These are phyloP conservation scores for Komagataella kurtzmanii DNA, from an alignment of 805 yeast genomes.

Conservation along the genomic window DNA sequence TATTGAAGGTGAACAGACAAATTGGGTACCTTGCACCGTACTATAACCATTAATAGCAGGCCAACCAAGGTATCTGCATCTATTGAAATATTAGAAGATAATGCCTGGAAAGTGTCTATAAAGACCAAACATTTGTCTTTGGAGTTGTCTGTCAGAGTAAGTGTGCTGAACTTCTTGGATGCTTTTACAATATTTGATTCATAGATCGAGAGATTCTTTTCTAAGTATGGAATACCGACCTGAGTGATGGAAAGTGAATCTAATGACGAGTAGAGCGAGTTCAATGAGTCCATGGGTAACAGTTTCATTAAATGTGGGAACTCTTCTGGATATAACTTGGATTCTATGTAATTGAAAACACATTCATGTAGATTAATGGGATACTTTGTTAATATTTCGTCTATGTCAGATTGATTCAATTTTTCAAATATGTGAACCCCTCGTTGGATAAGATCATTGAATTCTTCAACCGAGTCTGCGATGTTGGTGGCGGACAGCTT, in stretches of 20 bases:
- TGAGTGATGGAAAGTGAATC: constrained; percentile 33
- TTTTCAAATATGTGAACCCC: constrained; percentile 20
- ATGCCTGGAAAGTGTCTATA: constrained; percentile 32
- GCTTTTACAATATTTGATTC: constrained; percentile 33
- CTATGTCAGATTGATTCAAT: constrained; percentile 15
- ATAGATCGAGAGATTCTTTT: constrained; percentile 18
- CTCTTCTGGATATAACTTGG: constrained; percentile 42
- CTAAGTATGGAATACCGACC: constrained; percentile 25
- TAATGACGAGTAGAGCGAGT: constrained; percentile 19
- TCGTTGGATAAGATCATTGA: constrained; percentile 14
- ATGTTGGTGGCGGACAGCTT: constrained; percentile 15
- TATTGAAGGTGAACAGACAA: constrained; percentile 55
- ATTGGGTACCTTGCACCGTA: constrained; percentile 43
- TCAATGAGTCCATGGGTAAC: constrained; percentile 5
- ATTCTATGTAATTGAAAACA: constrained; percentile 61
- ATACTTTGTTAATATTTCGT: constrained; percentile 11
- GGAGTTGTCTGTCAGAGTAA: constrained; percentile 32
- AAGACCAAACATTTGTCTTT: constrained; percentile 33
- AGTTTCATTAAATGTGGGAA: constrained; percentile 21
- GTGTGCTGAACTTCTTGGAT: constrained; percentile 31
- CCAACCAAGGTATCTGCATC: constrained; percentile 80
- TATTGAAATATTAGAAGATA: constrained; percentile 30
- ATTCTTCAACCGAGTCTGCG: constrained; percentile 13
- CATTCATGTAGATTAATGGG: constrained; percentile 36
- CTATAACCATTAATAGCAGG: constrained; percentile 55